These are phyloP conservation scores for Colletotrichum lindemuthianum DNA, from an alignment of 2,329 filamentous ascomycete species.

Conservation along the genomic window DNA sequence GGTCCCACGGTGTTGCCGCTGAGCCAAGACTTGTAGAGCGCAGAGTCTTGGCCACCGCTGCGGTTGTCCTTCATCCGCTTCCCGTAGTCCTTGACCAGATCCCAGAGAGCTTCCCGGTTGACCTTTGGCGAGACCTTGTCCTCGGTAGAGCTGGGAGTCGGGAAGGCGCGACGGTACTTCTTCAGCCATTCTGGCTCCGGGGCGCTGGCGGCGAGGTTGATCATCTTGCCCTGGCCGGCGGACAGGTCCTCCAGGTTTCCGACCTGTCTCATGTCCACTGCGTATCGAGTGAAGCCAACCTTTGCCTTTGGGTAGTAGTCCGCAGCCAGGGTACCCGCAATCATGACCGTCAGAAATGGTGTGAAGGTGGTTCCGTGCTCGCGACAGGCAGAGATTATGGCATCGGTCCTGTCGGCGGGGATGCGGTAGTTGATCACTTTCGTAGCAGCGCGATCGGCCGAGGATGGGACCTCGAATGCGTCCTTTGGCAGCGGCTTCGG, in stretches of 20 bases:
- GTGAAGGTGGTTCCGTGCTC: constrained; percentile 39
- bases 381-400: constrained; percentile 37
- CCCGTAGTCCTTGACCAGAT: constrained; percentile 19
- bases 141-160: background rate
- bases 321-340: constrained; percentile 31
- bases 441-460: constrained; percentile 12
- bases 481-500: constrained; percentile 12
- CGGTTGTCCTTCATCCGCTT: constrained; percentile 16
- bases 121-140: background rate
- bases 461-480: background rate
- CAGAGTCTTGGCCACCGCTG: constrained; percentile 14
- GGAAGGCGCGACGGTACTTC: constrained; percentile 20
- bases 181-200: constrained; percentile 15
- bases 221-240: constrained; percentile 9
- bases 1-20: constrained; percentile 38
- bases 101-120: constrained; percentile 15
- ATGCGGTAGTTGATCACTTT: constrained; percentile 26
- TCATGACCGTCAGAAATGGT: constrained; percentile 36
- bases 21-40: constrained; percentile 27
- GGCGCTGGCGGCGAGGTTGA: constrained; percentile 25
- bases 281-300: constrained; percentile 40
- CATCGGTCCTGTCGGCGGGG: constrained; percentile 13
- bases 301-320: constrained; percentile 40
- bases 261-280: constrained; percentile 49
- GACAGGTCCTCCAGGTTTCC: constrained; percentile 10